Conservation (phyloP, 1,284 basidiomycete species). For the Takashimella tepidaria region DNA sequence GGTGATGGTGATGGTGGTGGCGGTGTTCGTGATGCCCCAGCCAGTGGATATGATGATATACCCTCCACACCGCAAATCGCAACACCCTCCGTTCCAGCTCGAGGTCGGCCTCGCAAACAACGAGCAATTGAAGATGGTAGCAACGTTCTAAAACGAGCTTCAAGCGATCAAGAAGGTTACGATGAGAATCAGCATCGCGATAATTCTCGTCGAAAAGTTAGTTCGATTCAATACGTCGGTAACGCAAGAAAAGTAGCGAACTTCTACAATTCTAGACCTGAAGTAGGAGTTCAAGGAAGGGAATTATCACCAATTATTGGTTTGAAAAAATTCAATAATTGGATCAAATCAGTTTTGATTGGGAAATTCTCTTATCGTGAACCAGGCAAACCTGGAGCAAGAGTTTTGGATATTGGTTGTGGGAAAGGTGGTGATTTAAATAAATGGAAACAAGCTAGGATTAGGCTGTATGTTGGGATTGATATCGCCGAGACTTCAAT, state of each 20-base stretch:
- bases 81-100: background rate
- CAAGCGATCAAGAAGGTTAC: slow-evolving; percentile 13
- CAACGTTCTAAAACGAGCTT: slow-evolving; percentile 14
- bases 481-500: slow-evolving; percentile 89
- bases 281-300: slow-evolving; percentile 78
- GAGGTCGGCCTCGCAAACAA: background rate
- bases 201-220: slow-evolving; percentile 15
- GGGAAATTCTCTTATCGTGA: slow-evolving; percentile 58
- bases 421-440: slow-evolving; percentile 96
- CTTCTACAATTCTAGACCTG: slow-evolving; percentile 76
- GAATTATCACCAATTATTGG: slow-evolving; percentile 93
- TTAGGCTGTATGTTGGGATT: slow-evolving; percentile 71
- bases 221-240: slow-evolving; percentile 23
- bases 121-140: slow-evolving; percentile 1
- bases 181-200: slow-evolving; percentile 19
- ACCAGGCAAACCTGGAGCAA: slow-evolving; percentile 46
- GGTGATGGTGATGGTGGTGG: no score
- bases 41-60: background rate
- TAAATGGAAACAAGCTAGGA: slow-evolving; percentile 89
- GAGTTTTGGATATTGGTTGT: slow-evolving; percentile 92
- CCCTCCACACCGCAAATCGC: background rate
- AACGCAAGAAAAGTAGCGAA: slow-evolving; percentile 32
- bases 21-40: no score
- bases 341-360: slow-evolving; percentile 95
- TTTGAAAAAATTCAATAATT: slow-evolving; percentile 97